Base-by-base conservation (phyloP, 768 basidiomycete species). In the Xerocomus potaroensis region DNA sequence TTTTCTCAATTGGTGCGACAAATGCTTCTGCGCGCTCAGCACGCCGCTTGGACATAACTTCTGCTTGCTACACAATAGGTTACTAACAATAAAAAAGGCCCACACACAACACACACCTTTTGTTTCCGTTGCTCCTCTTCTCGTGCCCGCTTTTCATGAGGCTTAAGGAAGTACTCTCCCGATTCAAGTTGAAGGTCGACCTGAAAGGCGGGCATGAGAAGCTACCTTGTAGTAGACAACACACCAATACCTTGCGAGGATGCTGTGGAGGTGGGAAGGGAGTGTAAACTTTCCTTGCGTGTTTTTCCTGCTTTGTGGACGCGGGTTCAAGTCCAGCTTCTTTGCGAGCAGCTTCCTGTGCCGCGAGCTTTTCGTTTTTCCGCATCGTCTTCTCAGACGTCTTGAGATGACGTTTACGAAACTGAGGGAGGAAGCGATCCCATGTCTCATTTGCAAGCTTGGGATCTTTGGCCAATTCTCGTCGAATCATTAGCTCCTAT, bases 161-260 rank as follows among this genome's bases (percentile, higher is more conserved):
- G 71, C 64, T 95, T 96, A 71, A 99, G 85, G 76, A 98, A 99
- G 64, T 98, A 98, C 61, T 98, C 96, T 70, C 96, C 96, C 2
- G 87, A 88, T 62, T 96, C 95, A 54, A 98, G 75, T 74, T 97
- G 87, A 36, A 96, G 64, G 68, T 99, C 96, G 60, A 98, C 73
- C 85, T 91, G 49, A 16, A 7, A 32, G 41, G 31, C 23, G 24
- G 51, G 26, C 32, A 16, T 10, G 31, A 60, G 45, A 43, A 39
- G 3, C 49, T 26, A 26, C 43, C 10, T 42, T 18, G 11, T 22
- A 30, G 14, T 37, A 26, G 22, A 30, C 9, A 43, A 33, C 1
- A 38, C 30, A n/a, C 1, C 41, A 67, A 45, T 57, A 90, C 90
- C 77, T 97, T 98, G 57, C 91, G 83, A 30, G 94, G 95, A 48